Percentiles rank a stretch among this genome's conserved stretches.
phyloP scores from a whole-genome alignment of 108 stramenopile genomes.

The Cyclotella atomus region DNA sequence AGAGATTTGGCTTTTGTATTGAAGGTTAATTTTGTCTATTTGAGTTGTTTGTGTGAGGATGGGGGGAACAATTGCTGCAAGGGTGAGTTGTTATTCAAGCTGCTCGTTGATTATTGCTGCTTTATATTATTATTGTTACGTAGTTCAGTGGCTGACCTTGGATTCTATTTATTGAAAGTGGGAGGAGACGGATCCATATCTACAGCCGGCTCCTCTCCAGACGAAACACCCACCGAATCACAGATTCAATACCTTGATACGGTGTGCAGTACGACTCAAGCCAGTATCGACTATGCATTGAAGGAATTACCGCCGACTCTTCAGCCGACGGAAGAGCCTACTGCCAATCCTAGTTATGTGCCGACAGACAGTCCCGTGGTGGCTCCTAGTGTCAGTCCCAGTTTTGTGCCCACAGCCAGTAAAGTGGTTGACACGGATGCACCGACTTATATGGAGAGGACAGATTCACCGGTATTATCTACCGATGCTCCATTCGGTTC shows the following conservation, averaged over 20 bases:
- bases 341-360: conserved; percentile 2
- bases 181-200: conserved; percentile 10
- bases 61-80: conserved; percentile 24
- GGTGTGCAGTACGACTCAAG: conserved; percentile 42
- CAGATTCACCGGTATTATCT: not conserved
- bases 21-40: conserved; percentile 49
- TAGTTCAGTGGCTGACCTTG: not conserved
- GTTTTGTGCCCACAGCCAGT: not conserved
- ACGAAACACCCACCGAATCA: conserved; percentile 16
- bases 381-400: not conserved
- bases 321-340: not conserved
- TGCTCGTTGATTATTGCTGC: not conserved
- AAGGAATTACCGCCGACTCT: conserved; percentile 6
- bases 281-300: conserved; percentile 36
- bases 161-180: not conserved
- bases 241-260: conserved; percentile 24
- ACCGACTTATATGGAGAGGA: not conserved
- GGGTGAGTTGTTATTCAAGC: conserved; percentile 3
- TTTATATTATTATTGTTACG: not conserved
- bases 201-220: conserved; percentile 21
- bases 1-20: conserved; percentile 38
- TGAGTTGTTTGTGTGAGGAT: conserved; percentile 32
- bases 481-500: not conserved
- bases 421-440: not conserved
- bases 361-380: not conserved